Conservation (phyloP, 1,284 basidiomycete species). For the Cryptococcus sp. region DNA sequence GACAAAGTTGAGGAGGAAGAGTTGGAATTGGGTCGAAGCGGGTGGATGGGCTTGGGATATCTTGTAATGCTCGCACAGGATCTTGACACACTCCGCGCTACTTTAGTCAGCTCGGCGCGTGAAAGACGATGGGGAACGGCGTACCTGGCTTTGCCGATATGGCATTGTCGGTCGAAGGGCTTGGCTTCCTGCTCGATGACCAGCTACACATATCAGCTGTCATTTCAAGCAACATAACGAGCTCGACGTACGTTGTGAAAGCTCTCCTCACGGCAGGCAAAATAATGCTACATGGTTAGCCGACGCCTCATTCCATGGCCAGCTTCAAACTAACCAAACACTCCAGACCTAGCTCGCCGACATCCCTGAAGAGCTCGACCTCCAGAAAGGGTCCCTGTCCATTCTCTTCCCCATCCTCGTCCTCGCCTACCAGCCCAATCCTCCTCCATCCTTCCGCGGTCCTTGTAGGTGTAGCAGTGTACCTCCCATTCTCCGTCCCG, state of each 20-base stretch:
- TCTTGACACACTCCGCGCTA: conserved; percentile 56
- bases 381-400: conserved; percentile 74
- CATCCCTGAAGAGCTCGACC: conserved; percentile 73
- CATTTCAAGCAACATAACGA: not conserved
- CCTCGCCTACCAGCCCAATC: conserved; percentile 44
- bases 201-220: conserved; percentile 52
- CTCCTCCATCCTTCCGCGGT: conserved; percentile 48
- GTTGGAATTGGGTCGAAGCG: conserved; percentile 67
- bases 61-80: conserved; percentile 67
- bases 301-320: not conserved
- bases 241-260: conserved; percentile 64
- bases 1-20: conserved; percentile 82
- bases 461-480: too few relatives aligned
- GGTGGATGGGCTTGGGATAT: conserved; percentile 35
- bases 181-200: conserved; percentile 79
- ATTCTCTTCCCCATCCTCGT: conserved; percentile 47
- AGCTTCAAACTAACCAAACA: conserved; percentile 58
- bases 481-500: not conserved
- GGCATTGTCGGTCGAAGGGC: conserved; percentile 70
- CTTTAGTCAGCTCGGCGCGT: conserved; percentile 42
- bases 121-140: conserved; percentile 35
- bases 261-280: conserved; percentile 66
- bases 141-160: conserved; percentile 64
- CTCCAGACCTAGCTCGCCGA: conserved; percentile 78
- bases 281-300: conserved; percentile 53